phyloP scores from a whole-genome alignment of 1,139 yeast species.

The Suzukiozyma palmioleophila region DNA sequence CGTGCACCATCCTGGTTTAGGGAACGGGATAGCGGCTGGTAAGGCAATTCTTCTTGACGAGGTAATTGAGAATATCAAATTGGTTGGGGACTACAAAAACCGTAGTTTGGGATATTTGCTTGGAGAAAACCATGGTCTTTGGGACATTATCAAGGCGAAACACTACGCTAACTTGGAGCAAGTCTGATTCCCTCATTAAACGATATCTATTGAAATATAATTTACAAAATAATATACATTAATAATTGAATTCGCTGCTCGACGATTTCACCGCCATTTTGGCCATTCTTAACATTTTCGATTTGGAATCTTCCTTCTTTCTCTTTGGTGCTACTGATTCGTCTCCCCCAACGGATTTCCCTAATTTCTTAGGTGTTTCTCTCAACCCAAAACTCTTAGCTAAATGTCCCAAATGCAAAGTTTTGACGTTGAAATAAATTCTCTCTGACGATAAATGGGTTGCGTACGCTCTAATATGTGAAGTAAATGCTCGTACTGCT shows the following conservation, averaged over 20 bases:
- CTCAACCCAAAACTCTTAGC: slow-evolving; percentile 93
- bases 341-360: slow-evolving; percentile 29
- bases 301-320: slow-evolving; percentile 58
- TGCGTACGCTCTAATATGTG: slow-evolving; percentile 94
- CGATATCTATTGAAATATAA: slow-evolving; percentile 1
- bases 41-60: slow-evolving; percentile 81
- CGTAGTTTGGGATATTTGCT: slow-evolving; percentile 51
- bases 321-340: slow-evolving; percentile 24
- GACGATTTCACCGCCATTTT: slow-evolving; percentile 58
- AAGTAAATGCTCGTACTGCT: slow-evolving; percentile 76
- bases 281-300: slow-evolving; percentile 77
- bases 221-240: slow-evolving; percentile 2
- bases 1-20: slow-evolving; percentile 66
- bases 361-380: slow-evolving; percentile 84
- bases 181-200: not conserved
- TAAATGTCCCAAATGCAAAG: slow-evolving; percentile 87
- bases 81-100: slow-evolving; percentile 44
- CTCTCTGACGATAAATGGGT: slow-evolving; percentile 85
- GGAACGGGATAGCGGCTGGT: slow-evolving; percentile 70
- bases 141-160: slow-evolving; percentile 32
- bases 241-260: slow-evolving; percentile 72
- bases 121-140: slow-evolving; percentile 77
- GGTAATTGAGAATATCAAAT: slow-evolving; percentile 63
- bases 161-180: not conserved
- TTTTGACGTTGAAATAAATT: slow-evolving; percentile 70